Evolutionary conservation across 2,329 filamentous ascomycete genomes (phyloP).

Genomic region (Hortaea werneckii): DNA sequence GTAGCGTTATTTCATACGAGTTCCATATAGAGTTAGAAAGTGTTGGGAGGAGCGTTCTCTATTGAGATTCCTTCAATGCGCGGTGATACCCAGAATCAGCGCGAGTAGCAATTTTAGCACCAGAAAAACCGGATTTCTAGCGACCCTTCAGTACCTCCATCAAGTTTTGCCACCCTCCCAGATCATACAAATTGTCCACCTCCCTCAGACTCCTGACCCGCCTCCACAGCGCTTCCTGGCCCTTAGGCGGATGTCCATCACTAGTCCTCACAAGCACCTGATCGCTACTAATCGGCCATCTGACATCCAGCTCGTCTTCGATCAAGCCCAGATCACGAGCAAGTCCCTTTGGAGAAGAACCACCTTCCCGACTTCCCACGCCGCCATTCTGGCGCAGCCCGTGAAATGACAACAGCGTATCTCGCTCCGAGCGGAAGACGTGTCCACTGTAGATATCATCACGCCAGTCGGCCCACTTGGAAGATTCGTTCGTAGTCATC

Average conservation of each 20-base stretch:
- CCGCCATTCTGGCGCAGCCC: constrained; percentile 29
- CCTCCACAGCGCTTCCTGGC: constrained; percentile 51
- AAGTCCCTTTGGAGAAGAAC: background rate
- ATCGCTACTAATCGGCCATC: constrained; percentile 65
- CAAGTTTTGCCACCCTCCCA: constrained; percentile 70
- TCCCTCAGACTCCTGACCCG: constrained; percentile 57
- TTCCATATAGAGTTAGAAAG: too few relatives aligned
- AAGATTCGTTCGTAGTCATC: constrained; percentile 89
- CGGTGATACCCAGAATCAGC: too few relatives aligned
- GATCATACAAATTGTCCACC: constrained; percentile 76
- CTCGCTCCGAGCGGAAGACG: constrained; percentile 53
- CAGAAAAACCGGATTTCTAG: too few relatives aligned
- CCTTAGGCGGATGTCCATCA: constrained; percentile 54
- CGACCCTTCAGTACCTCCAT: constrained; percentile 48
- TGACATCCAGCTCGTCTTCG: constrained; percentile 28
- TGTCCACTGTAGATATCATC: constrained; percentile 61
- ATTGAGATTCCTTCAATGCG: too few relatives aligned
- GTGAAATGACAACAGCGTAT: constrained; percentile 27
- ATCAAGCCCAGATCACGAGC: constrained; percentile 17
- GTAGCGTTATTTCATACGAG: too few relatives aligned
- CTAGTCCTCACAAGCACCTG: constrained; percentile 66
- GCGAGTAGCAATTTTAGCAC: too few relatives aligned
- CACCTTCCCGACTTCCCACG: background rate
- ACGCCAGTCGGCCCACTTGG: constrained; percentile 69
- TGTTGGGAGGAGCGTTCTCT: too few relatives aligned